A percentile compares a stretch with the other conserved stretches of the same genome.
Evolutionary conservation across 2,329 filamentous ascomycete genomes (phyloP).

Genomic region (Colletotrichum echinochloae): DNA sequence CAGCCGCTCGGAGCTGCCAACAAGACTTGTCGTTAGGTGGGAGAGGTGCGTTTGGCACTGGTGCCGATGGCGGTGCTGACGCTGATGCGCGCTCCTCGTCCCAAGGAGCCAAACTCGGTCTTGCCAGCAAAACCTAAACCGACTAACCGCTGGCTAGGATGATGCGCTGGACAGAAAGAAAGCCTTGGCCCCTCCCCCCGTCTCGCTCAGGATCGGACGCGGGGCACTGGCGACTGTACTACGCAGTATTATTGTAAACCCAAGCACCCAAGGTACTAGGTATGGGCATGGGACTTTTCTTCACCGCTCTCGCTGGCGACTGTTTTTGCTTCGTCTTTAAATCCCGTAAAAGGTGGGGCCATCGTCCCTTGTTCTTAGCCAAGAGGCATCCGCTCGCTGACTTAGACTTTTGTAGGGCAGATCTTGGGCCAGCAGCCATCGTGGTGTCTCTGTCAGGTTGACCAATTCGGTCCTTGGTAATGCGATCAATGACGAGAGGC

Average conservation of each 20-base stretch:
- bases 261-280: too few relatives aligned
- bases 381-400: conserved; percentile 32
- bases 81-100: background rate
- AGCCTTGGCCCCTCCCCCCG: conserved; percentile 25
- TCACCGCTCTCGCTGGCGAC: conserved; percentile 37
- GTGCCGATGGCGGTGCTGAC: background rate
- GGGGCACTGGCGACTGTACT: conserved; percentile 19
- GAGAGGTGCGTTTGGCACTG: conserved; percentile 1
- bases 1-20: conserved; percentile 19
- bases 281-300: conserved; percentile 4
- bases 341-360: conserved; percentile 28
- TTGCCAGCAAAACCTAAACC: conserved; percentile 4
- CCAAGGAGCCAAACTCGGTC: conserved; percentile 1
- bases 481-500: background rate
- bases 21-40: conserved; percentile 9
- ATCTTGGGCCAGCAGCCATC: conserved; percentile 12
- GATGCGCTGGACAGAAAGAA: conserved; percentile 18
- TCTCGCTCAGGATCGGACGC: conserved; percentile 29
- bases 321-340: conserved; percentile 23
- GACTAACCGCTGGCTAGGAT: background rate
- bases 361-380: conserved; percentile 14
- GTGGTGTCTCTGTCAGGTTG: background rate
- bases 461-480: background rate
- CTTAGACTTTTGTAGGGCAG: conserved; percentile 6
- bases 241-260: background rate